A percentile compares a stretch with the other conserved stretches of the same genome.
Evolutionary conservation across 2,329 filamentous ascomycete species (phyloP).

Genomic region (Fusarium sp.): DNA sequence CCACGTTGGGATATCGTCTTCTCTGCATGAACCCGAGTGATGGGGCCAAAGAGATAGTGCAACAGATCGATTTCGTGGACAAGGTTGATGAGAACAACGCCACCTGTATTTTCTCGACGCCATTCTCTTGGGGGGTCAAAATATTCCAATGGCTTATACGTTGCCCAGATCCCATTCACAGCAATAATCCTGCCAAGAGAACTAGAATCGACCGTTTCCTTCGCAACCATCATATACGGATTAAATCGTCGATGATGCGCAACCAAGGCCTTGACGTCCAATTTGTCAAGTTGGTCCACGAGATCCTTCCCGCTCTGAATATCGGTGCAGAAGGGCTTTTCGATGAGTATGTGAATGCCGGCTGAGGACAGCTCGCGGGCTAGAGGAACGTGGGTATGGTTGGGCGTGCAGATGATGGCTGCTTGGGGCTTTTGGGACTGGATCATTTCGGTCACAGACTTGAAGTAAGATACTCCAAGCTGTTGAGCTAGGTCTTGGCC

Average conservation of each 20-base stretch:
- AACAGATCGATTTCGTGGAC: conserved; percentile 72
- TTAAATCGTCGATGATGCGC: conserved; percentile 73
- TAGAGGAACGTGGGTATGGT: conserved; percentile 67
- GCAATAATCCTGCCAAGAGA: conserved; percentile 63
- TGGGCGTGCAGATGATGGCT: conserved; percentile 71
- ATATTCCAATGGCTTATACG: conserved; percentile 65
- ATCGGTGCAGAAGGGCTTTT: conserved; percentile 67
- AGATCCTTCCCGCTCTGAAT: conserved; percentile 54
- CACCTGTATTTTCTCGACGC: conserved; percentile 59
- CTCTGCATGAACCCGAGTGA: conserved; percentile 65
- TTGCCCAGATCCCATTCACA: conserved; percentile 67
- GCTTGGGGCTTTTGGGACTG: conserved; percentile 60
- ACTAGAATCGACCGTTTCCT: conserved; percentile 57
- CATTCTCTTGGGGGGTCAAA: conserved; percentile 63
- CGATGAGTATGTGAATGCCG: conserved; percentile 67
- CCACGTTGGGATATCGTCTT: conserved; percentile 58
- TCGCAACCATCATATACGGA: conserved; percentile 65
- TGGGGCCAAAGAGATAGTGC: conserved; percentile 68
- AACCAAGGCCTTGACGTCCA: conserved; percentile 62
- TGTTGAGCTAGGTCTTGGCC: conserved; percentile 41
- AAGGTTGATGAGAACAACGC: conserved; percentile 69
- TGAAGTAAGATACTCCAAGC: conserved; percentile 41
- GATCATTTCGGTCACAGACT: conserved; percentile 59
- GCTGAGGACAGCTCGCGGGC: conserved; percentile 61
- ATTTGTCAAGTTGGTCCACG: conserved; percentile 44